Percentiles rank a stretch among this genome's conserved stretches.
These are phyloP conservation scores for Gossypium aridum DNA, from an alignment of 441 rosid genomes.

Conservation along the genomic window DNA sequence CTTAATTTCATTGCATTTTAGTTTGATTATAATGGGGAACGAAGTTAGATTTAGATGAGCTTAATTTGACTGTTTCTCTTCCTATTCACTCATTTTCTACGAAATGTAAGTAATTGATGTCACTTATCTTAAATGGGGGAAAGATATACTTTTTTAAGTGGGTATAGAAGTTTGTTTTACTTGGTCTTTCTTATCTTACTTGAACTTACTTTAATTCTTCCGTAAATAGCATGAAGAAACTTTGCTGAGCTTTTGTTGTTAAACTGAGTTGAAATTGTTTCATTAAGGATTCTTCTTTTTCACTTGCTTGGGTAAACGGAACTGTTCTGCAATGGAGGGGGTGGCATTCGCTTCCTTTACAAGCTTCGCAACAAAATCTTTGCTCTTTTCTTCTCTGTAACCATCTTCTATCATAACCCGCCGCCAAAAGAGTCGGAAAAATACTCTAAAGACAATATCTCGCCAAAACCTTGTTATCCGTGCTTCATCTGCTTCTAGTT, in stretches of 20 bases:
- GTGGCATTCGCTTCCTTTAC: slow-evolving; percentile 13
- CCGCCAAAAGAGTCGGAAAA: slow-evolving; percentile 18
- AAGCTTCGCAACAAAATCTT: background rate
- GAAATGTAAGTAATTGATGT: background rate
- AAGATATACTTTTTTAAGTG: background rate
- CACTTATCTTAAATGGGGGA: background rate
- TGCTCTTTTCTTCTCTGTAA: slow-evolving; percentile 7
- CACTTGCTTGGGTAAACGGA: background rate
- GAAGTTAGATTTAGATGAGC: background rate
- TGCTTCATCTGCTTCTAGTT: slow-evolving; percentile 41
- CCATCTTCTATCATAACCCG: slow-evolving; percentile 13
- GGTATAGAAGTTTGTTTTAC: background rate
- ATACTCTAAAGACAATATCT: slow-evolving; percentile 31
- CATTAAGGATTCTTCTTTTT: background rate
- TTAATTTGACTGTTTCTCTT: background rate
- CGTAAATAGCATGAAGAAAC: background rate
- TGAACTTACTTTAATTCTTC: background rate
- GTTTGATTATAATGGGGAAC: background rate
- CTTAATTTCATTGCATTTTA: background rate
- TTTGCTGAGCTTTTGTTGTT: background rate
- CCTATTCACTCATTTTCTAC: background rate
- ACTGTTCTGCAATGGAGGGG: slow-evolving; percentile 19
- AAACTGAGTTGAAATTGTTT: background rate
- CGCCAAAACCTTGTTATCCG: slow-evolving; percentile 31
- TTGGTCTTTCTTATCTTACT: background rate